Evolutionary conservation across 495 filamentous ascomycete species (phyloP).

Genomic region (Penicillium turbatum): DNA sequence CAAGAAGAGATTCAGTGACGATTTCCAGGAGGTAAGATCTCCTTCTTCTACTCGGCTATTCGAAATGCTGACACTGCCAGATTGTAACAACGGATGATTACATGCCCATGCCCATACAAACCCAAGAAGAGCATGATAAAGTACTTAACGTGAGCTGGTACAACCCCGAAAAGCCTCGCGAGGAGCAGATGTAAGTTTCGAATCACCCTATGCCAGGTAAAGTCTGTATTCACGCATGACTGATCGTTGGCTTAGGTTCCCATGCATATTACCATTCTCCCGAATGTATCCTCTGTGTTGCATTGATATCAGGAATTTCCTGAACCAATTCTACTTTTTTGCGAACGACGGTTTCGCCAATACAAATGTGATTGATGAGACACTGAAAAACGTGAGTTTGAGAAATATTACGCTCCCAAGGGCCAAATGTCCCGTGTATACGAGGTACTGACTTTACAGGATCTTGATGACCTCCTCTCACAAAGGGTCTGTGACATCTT

Average conservation of each 20-base stretch:
- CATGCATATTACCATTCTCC: slow-evolving; percentile 90
- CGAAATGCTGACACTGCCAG: slow-evolving; percentile 35
- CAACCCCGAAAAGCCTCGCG: slow-evolving; percentile 67
- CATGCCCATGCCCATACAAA: slow-evolving; percentile 96
- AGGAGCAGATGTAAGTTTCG: slow-evolving; percentile 66
- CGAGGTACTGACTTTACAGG: slow-evolving; percentile 35
- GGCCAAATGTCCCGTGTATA: neutral
- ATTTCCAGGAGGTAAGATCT: slow-evolving; percentile 75
- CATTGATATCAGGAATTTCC: slow-evolving; percentile 93
- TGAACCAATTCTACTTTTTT: slow-evolving; percentile 95
- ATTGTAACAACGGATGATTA: slow-evolving; percentile 97
- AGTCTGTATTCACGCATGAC: slow-evolving; percentile 9
- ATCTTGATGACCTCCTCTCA: slow-evolving; percentile 86
- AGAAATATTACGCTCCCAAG: neutral
- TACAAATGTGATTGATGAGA: slow-evolving; percentile 80
- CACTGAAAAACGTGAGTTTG: slow-evolving; percentile 63
- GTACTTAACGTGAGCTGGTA: slow-evolving; percentile 94
- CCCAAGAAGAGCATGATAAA: slow-evolving; percentile 86
- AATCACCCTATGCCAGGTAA: neutral
- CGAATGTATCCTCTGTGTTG: slow-evolving; percentile 99
- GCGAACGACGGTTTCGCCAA: slow-evolving; percentile 91
- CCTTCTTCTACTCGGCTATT: neutral
- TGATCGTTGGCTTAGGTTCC: slow-evolving; percentile 55
- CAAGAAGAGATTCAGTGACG: slow-evolving; percentile 82
- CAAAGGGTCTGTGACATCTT: slow-evolving; percentile 85